phyloP scores from a whole-genome alignment of 495 filamentous ascomycete genomes.

The Massariosphaeria phaeospora region DNA sequence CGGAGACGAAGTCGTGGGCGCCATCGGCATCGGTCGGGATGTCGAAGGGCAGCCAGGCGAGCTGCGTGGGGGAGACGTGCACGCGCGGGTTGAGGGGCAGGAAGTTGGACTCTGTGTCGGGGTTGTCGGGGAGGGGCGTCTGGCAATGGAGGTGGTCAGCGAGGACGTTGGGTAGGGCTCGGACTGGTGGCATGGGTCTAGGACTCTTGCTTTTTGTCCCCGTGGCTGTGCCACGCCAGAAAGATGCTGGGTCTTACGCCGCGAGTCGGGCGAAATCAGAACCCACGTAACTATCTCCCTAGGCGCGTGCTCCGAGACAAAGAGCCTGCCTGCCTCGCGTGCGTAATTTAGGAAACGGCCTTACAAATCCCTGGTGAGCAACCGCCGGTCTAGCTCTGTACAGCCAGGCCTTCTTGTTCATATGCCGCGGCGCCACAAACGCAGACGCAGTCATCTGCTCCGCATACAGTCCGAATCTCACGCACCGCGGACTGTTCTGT shows the following conservation, averaged over 20 bases:
- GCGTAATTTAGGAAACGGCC: background rate
- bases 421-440: slow-evolving; percentile 47
- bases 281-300: too few species aligned
- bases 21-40: slow-evolving; percentile 40
- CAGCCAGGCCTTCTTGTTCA: slow-evolving; percentile 48
- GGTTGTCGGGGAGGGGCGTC: slow-evolving; percentile 49
- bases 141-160: slow-evolving; percentile 21
- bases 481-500: slow-evolving; percentile 47
- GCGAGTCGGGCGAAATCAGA: too few species aligned
- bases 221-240: background rate
- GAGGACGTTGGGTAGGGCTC: slow-evolving; percentile 4
- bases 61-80: slow-evolving; percentile 56
- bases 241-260: background rate
- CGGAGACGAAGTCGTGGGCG: slow-evolving; percentile 44
- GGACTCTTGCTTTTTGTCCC: background rate
- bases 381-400: slow-evolving; percentile 49
- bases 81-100: slow-evolving; percentile 50
- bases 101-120: slow-evolving; percentile 44
- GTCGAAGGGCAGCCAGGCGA: slow-evolving; percentile 49
- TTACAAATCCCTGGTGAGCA: slow-evolving; percentile 49
- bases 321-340: too few species aligned
- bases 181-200: background rate
- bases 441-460: slow-evolving; percentile 48
- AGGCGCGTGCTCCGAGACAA: too few species aligned
- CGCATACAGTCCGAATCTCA: slow-evolving; percentile 48